Base-by-base conservation (phyloP, 805 yeast species). In the Metschnikowia picachoensis region DNA sequence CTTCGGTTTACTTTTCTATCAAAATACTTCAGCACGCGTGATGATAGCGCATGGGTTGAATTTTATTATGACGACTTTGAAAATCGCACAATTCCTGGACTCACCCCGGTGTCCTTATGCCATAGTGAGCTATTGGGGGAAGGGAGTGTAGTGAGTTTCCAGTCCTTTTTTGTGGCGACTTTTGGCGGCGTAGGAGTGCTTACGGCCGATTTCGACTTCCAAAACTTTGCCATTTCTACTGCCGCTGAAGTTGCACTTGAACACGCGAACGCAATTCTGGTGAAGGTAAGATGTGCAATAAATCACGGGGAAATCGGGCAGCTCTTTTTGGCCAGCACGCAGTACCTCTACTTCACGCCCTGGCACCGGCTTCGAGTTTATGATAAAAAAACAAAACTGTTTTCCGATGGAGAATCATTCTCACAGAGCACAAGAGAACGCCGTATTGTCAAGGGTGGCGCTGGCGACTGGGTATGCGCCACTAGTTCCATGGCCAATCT, bases 381-480 rank as follows among this genome's bases (percentile, higher is more conserved):
- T 37, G 38, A 48, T 31, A 8, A 37, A 11, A 27, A 32, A 10
- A 15, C 20, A 9, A 43, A 37, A 4, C 31, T 17, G 28, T 44
- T 44, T 35, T n/a, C 36, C 9, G 38, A 35, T 17, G 43, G 35
- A n/a, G 44, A 35, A 2, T 30, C 15, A 16, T 49, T 45, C 35
- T 14, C 14, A 15, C 13, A 34, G 20, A 36, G 28, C 37, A 30
- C 43, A 33, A 43, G 37, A 17, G 49, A 52, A 25, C 40, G 51
- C 11, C 37, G 44, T 8, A 41, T 52, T 7, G 29, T 50, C 20
- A 35, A 33, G 29, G 47, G 44, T 8, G 55, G 55, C 7, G 31
- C 50, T 30, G 58, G 58, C 10, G 53, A 52, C 32, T 52, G 54
- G 56, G 39, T 46, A 10, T 54, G 58, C 17, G 56, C 46, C 27